Conservation (phyloP, 768 basidiomycete species). For the Lentinula sp. region DNA sequence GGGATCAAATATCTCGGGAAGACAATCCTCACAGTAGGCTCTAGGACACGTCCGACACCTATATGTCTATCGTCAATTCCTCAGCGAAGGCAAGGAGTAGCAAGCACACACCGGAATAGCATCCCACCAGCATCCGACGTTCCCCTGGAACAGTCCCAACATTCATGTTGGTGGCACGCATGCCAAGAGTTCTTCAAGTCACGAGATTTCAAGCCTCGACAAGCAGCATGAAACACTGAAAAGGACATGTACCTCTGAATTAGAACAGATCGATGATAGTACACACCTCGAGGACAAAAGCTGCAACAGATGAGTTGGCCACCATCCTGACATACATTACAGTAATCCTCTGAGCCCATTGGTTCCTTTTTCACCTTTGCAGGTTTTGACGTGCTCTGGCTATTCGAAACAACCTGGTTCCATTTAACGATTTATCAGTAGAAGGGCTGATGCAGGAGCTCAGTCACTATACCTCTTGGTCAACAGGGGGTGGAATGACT, state of each 20-base stretch:
- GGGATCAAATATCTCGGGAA: slow-evolving; percentile 45
- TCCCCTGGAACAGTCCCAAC: slow-evolving; percentile 35
- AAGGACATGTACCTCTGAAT: background rate
- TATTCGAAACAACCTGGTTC: background rate
- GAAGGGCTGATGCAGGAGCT: background rate
- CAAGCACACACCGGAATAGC: slow-evolving; percentile 43
- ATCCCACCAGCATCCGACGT: slow-evolving; percentile 48
- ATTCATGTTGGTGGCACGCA: slow-evolving; percentile 48
- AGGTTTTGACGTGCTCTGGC: background rate
- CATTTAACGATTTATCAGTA: background rate
- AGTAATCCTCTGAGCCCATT: slow-evolving; percentile 53
- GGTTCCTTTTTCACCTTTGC: slow-evolving; percentile 23
- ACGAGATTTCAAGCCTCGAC: slow-evolving; percentile 32
- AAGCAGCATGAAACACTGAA: slow-evolving; percentile 48
- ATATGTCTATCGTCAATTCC: background rate
- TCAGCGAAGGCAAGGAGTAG: background rate
- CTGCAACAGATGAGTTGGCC: slow-evolving; percentile 44
- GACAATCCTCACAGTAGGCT: slow-evolving; percentile 59
- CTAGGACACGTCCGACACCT: slow-evolving; percentile 56
- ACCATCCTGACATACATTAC: slow-evolving; percentile 54
- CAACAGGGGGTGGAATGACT: slow-evolving; percentile 14
- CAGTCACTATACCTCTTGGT: background rate
- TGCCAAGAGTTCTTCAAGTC: slow-evolving; percentile 17
- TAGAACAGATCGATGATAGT: background rate
- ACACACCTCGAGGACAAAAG: slow-evolving; percentile 49